Evolutionary conservation across 371 early-diverging fungal genomes (phyloP).

Genomic region (Blyttiomyces sp.): DNA sequence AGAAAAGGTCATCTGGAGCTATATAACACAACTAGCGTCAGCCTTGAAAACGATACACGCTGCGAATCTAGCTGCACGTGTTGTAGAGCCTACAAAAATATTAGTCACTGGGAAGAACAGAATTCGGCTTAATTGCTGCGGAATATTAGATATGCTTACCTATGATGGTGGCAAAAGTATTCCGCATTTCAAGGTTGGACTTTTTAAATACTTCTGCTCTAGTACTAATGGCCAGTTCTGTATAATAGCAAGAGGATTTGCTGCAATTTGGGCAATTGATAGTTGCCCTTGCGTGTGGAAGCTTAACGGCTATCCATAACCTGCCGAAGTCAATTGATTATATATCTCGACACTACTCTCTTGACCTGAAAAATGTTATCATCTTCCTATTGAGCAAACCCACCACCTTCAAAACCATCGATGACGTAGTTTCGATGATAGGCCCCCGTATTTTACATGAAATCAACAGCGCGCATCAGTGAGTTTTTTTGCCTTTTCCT

Average conservation of each 20-base stretch:
- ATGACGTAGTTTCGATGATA: slow-evolving; percentile 79
- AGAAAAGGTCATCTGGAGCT: slow-evolving; percentile 83
- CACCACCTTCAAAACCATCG: slow-evolving; percentile 67
- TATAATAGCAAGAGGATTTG: slow-evolving; percentile 78
- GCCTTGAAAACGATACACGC: slow-evolving; percentile 81
- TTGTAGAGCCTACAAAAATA: slow-evolving; percentile 77
- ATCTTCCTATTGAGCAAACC: slow-evolving; percentile 78
- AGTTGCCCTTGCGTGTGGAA: slow-evolving; percentile 73
- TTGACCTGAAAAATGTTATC: slow-evolving; percentile 77
- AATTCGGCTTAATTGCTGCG: slow-evolving; percentile 78
- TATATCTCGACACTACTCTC: slow-evolving; percentile 69
- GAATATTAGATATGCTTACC: slow-evolving; percentile 81
- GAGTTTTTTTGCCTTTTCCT: slow-evolving; percentile 18
- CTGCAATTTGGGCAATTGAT: slow-evolving; percentile 84
- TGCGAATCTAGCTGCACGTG: slow-evolving; percentile 72
- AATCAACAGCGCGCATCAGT: slow-evolving; percentile 67
- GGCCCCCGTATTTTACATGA: slow-evolving; percentile 76
- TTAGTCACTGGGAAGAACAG: slow-evolving; percentile 79
- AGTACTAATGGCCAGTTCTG: neutral
- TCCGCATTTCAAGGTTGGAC: slow-evolving; percentile 57
- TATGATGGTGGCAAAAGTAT: slow-evolving; percentile 63
- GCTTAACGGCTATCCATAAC: slow-evolving; percentile 64
- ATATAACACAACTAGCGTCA: slow-evolving; percentile 78
- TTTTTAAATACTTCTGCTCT: neutral
- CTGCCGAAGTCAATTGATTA: slow-evolving; percentile 72